A percentile compares a stretch with the other conserved stretches of the same genome.
Conservation (phyloP, 345 rosid genomes). For the Eucalyptus regnans region DNA sequence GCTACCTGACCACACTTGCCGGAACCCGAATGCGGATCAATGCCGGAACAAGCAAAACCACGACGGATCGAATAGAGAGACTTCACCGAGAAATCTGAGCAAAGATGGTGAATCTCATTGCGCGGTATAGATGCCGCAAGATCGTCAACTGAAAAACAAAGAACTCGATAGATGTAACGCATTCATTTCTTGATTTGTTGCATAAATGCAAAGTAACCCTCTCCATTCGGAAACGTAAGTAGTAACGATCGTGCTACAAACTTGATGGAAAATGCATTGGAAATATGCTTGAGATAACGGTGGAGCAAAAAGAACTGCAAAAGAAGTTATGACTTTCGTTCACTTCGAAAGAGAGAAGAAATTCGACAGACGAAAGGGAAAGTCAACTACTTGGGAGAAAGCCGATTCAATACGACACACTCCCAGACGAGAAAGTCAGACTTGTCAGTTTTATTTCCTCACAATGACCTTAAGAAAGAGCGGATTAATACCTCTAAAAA, state of each 20-base stretch:
- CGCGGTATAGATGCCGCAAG: neutral
- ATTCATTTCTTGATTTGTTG: neutral
- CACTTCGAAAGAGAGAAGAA: neutral
- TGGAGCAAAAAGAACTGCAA: neutral
- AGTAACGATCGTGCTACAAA: neutral
- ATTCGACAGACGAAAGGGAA: neutral
- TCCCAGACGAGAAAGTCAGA: neutral
- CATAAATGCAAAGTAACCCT: neutral
- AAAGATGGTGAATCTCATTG: neutral
- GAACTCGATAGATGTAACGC: neutral
- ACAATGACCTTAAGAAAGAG: neutral
- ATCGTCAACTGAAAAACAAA: neutral
- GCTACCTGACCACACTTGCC: neutral
- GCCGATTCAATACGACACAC: neutral
- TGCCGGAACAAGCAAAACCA: neutral
- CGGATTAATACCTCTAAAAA: no score
- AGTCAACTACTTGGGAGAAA: neutral
- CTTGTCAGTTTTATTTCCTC: neutral
- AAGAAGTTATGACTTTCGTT: neutral
- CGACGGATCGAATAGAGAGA: neutral
- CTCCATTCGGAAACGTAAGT: neutral
- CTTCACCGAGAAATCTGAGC: neutral
- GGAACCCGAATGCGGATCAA: neutral
- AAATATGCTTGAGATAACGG: neutral
- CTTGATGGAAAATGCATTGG: neutral